Evolutionary conservation across 352 stramenopile species (phyloP), one percentile per base, ranked within the genome.

Genomic region (Globisporangium spiculum): DNA sequence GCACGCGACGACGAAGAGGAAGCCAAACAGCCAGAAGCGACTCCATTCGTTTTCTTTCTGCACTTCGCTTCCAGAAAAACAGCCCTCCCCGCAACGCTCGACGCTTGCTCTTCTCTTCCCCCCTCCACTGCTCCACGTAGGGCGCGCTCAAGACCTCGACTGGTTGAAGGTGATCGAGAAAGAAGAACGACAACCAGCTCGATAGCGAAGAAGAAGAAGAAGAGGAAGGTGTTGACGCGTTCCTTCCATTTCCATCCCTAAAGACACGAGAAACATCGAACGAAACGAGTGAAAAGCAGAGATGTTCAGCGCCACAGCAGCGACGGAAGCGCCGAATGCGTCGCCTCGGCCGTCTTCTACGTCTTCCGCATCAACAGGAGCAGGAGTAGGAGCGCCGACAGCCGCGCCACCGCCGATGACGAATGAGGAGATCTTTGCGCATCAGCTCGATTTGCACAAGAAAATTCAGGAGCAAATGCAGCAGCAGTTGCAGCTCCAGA

Each of bases 381-480:
- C 41, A 27, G 7, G 16, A 55, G 22, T 41, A 27, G 5, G 60
- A 53, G 61, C 67, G n/a, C 41, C 41, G 41, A 50, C 41, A 50
- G 16, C 16, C 18, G 41, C 16, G 14, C 48, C 75, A 12, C 57
- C 65, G 24, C 53, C 77, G 66, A 91, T 94, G 84, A 92, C 75
- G 53, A 83, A 91, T 67, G 83, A 92, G 71, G 83, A 94, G 77
- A 65, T 93, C 52, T 75, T 94, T 12, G 82, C 84, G 68, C 86
- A 92, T 63, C 86, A 94, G 74, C 75, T 94, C 65, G 76, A 92
- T 60, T 60, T 94, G 73, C 86, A 94, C 77, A 85, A 89, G 68
- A 86, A 89, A 66, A 94, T 94, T 55, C 86, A 94, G 77, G 80
- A 93, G 67, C 86, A 94, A 69, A 94, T 94, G 84, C 83, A 93